Base-by-base conservation (phyloP, 495 filamentous ascomycete species). In the Aspergillus funiculosus region DNA sequence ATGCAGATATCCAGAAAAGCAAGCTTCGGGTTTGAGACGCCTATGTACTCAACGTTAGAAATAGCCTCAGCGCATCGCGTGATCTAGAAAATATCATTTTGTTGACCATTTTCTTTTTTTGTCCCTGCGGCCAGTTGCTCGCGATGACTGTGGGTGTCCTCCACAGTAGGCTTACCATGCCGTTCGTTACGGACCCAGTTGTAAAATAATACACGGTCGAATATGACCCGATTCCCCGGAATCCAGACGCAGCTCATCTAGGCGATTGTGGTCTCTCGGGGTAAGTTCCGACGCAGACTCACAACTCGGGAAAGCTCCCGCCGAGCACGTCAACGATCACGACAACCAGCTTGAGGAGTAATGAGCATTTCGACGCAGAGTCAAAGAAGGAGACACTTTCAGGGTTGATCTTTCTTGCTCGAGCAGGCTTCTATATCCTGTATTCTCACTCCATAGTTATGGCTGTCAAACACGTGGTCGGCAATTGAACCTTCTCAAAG, bases 1-100 rank as follows among this genome's bases (percentile, higher is more conserved):
- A 46, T 38, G 55, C 47, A 8, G 49, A 51, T 45, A 50, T 49
- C 35, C 25, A 40, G n/a, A 34, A 32, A 20, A 9, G 17, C 4
- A 26, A 21, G 14, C 22, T 7, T 35, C 6, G 24, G 18, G 31
- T 13, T 20, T 36, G 42, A 36, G 9, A 15, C 20, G 14, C 19
- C 14, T 4, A 6, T 24, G 20, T 8, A n/a, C n/a, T n/a, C 24
- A 11, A 19, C 8, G 6, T 10, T 15, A 20, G n/a, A n/a, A n/a
- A n/a, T n/a, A n/a, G n/a, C n/a, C n/a, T n/a, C n/a, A n/a, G n/a
- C n/a, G n/a, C n/a, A n/a, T n/a, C n/a, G n/a, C n/a, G n/a, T n/a
- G n/a, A n/a, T n/a, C n/a, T n/a, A n/a, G n/a, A n/a, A n/a, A n/a
- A n/a, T n/a, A n/a, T n/a, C n/a, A n/a, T n/a, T n/a, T n/a, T n/a